Percentiles rank a stretch among this genome's conserved stretches.
Evolutionary conservation across 1,284 basidiomycete species (phyloP).

Genomic region (Fomitopsis pinicola): DNA sequence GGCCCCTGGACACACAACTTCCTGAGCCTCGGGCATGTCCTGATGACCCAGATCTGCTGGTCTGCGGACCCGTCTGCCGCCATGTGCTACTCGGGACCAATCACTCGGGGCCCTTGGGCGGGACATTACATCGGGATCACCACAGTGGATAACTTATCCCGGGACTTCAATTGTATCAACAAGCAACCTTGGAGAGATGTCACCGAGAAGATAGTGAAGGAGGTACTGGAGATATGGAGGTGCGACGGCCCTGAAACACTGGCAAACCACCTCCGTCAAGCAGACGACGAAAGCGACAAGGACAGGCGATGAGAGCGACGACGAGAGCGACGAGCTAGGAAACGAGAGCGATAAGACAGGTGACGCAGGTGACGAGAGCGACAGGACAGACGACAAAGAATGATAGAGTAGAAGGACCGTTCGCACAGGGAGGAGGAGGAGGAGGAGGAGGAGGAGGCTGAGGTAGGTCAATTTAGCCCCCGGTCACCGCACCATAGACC

Average conservation of each 20-base stretch:
- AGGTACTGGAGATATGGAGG: not conserved
- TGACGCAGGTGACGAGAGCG: no score
- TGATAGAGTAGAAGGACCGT: no score
- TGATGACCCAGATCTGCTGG: conserved; percentile 16
- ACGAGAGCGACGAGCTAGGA: no score
- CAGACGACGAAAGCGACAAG: not conserved
- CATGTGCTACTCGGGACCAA: not conserved
- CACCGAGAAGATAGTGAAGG: conserved; percentile 3
- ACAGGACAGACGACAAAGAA: no score
- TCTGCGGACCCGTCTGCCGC: conserved; percentile 5
- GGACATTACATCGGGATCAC: conserved; percentile 30
- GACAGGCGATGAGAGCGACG: not conserved
- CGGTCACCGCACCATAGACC: no score
- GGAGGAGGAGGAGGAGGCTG: no score
- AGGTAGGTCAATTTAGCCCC: no score
- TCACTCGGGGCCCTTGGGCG: conserved; percentile 16
- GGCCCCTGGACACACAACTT: not conserved
- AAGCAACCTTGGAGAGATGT: conserved; percentile 13
- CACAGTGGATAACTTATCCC: conserved; percentile 4
- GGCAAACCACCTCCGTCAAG: not conserved
- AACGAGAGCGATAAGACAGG: no score
- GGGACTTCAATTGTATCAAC: not conserved
- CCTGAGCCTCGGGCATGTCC: conserved; percentile 7
- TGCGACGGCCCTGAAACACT: not conserved
- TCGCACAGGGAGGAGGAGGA: no score